These are phyloP conservation scores for Pyrus hybrid DNA, from an alignment of 331 rosid genomes.

Conservation along the genomic window DNA sequence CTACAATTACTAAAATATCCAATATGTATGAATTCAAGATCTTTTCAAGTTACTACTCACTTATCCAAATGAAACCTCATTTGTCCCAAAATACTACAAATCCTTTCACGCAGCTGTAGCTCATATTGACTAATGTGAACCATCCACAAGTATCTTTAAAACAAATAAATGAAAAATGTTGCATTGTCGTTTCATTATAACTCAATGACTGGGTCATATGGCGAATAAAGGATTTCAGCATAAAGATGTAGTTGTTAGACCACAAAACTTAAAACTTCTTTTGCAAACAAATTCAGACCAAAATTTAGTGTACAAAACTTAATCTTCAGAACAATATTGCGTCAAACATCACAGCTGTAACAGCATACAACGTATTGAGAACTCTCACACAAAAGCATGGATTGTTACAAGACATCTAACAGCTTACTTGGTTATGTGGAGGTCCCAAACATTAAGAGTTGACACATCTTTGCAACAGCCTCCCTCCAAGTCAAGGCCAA, in stretches of 20 bases:
- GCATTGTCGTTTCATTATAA: not conserved
- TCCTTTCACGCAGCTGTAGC: not conserved
- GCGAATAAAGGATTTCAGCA: not conserved
- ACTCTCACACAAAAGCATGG: not conserved
- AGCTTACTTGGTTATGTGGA: slow-evolving; percentile 67
- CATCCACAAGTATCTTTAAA: not conserved
- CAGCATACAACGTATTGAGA: not conserved
- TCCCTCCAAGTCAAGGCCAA: slow-evolving; percentile 71
- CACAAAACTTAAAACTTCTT: not conserved
- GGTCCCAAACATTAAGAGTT: slow-evolving; percentile 61
- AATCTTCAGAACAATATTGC: not conserved
- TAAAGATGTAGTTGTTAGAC: not conserved
- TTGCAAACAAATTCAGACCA: not conserved
- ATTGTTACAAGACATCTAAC: not conserved
- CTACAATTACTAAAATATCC: not conserved
- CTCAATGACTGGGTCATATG: not conserved
- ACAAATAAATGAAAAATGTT: not conserved
- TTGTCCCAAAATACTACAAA: not conserved
- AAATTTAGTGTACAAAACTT: not conserved
- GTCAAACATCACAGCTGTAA: not conserved
- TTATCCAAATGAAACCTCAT: not conserved
- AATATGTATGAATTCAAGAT: not conserved
- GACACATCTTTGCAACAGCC: slow-evolving; percentile 72
- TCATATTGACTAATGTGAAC: not conserved
- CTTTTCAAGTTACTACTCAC: not conserved